Evolutionary conservation across 768 basidiomycete species (phyloP).

Genomic region (Serendipita sp.): DNA sequence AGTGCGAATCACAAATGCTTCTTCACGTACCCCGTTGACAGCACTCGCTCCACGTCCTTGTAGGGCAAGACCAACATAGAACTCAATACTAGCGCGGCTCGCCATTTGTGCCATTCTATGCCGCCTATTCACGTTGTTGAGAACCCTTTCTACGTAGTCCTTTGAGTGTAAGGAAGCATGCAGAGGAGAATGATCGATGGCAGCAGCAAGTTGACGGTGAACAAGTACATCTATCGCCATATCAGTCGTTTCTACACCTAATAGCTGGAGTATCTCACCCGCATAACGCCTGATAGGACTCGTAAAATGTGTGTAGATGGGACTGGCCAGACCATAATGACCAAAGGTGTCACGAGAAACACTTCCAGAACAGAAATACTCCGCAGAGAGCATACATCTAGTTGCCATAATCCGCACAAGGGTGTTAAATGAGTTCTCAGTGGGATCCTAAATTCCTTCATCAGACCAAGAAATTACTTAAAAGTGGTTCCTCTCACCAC

Average conservation of each 20-base stretch:
- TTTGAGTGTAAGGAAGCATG: conserved; percentile 83
- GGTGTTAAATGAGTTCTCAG: conserved; percentile 85
- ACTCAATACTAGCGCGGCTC: conserved; percentile 88
- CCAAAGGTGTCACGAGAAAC: conserved; percentile 84
- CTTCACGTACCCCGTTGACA: conserved; percentile 41
- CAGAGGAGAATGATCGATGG: conserved; percentile 67
- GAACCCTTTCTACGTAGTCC: conserved; percentile 65
- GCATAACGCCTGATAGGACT: conserved; percentile 95
- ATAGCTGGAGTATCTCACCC: conserved; percentile 28
- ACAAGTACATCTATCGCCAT: conserved; percentile 62
- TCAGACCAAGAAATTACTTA: background rate
- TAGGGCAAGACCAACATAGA: conserved; percentile 87
- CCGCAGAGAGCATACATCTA: conserved; percentile 93
- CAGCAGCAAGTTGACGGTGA: conserved; percentile 83
- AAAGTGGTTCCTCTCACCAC: conserved; percentile 34
- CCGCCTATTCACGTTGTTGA: conserved; percentile 76
- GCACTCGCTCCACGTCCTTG: conserved; percentile 39
- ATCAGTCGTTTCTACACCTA: background rate
- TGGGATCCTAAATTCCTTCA: conserved; percentile 40
- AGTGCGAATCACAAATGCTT: conserved; percentile 83
- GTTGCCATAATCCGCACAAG: conserved; percentile 99
- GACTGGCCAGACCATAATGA: conserved; percentile 93
- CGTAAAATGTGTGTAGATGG: conserved; percentile 97
- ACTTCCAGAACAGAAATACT: conserved; percentile 94
- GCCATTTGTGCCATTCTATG: conserved; percentile 98